phyloP scores from a whole-genome alignment of 2,329 filamentous ascomycete species.

The Incumbomyces lentus region DNA sequence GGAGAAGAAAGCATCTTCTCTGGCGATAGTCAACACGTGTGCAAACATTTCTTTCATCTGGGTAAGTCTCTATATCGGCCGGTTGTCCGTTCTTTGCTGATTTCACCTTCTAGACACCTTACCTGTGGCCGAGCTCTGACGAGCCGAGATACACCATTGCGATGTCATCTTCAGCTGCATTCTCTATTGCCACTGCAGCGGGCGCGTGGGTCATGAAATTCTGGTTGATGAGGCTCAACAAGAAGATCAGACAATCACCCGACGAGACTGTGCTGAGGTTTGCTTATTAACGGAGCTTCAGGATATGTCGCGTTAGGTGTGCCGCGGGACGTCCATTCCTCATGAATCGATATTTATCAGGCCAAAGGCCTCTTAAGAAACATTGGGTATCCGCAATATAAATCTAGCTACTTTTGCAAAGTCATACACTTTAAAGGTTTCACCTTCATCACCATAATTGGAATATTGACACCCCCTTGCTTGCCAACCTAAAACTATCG shows the following conservation, averaged over 20 bases:
- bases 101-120: neutral
- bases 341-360: no score
- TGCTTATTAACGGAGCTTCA: constrained; percentile 5
- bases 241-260: constrained; percentile 5
- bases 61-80: constrained; percentile 2
- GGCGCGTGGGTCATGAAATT: constrained; percentile 11
- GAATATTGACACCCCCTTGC: no score
- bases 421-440: no score
- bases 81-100: neutral
- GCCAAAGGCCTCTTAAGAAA: no score
- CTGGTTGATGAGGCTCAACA: constrained; percentile 7
- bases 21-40: constrained; percentile 34
- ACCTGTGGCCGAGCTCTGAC: constrained; percentile 11
- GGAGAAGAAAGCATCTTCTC: constrained; percentile 34
- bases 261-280: constrained; percentile 8
- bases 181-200: constrained; percentile 5
- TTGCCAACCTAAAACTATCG: no score
- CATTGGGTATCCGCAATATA: no score
- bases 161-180: constrained; percentile 12
- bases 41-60: constrained; percentile 23
- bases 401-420: no score
- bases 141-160: constrained; percentile 14
- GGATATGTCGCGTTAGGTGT: no score
- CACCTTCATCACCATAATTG: no score
- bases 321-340: no score